Conservation (phyloP, 306 rosid genomes). For the Notholithocarpus densiflorus region DNA sequence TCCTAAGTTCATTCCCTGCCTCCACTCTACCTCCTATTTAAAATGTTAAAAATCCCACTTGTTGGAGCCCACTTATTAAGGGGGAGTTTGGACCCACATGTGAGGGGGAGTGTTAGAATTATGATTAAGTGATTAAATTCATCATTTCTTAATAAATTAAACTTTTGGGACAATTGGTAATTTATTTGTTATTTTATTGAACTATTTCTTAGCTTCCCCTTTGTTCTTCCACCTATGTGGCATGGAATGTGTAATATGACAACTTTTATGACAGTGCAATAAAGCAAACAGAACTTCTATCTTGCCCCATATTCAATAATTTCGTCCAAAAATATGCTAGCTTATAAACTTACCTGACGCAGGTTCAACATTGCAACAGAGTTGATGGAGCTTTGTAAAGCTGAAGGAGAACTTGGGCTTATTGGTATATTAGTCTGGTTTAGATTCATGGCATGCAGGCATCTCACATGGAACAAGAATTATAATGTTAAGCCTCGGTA, state of each 20-base stretch:
- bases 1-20: too few species aligned
- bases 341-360: not conserved
- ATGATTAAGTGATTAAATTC: too few species aligned
- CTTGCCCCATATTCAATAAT: not conserved
- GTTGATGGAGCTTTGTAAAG: constrained; percentile 28
- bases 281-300: not conserved
- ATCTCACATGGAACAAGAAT: constrained; percentile 40
- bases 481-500: constrained; percentile 45
- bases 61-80: too few species aligned
- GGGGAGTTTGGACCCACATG: too few species aligned
- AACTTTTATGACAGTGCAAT: not conserved
- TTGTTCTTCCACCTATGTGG: not conserved
- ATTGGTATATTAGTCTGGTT: constrained; percentile 40
- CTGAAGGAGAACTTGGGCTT: constrained; percentile 29
- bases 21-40: too few species aligned
- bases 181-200: not conserved
- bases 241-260: constrained; percentile 2
- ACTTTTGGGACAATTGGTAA: too few species aligned
- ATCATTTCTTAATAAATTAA: too few species aligned
- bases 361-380: constrained; percentile 38
- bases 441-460: constrained; percentile 40
- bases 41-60: too few species aligned
- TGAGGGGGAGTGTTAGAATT: too few species aligned
- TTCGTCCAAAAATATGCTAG: not conserved
- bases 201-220: not conserved